Base-by-base conservation (phyloP, 2,329 filamentous ascomycete genomes). In the Fusarium sp. region DNA sequence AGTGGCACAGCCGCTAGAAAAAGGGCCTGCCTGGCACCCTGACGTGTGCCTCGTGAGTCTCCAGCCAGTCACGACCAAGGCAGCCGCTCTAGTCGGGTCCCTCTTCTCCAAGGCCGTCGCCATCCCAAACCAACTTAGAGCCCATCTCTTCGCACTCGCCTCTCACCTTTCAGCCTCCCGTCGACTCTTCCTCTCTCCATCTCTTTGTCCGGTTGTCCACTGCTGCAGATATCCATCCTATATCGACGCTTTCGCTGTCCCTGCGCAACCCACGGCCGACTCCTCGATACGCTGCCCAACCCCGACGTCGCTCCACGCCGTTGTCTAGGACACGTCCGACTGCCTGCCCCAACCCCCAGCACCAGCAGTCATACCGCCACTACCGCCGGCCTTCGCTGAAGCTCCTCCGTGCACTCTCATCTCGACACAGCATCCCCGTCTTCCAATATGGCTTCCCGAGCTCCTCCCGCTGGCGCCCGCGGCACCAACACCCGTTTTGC, bases 401-500 rank as follows among this genome's bases (percentile, higher is more conserved):
- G 30, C 68, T 69, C 66, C 50, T 65, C 52, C 27, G 40, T 63
- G 63, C 47, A 68, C 68, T 69, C 74, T 65, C 71, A 69, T 72
- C 74, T 77, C 71, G 69, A 78, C 76, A 66, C 47, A 54, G 72
- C 75, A 77, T 75, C 75, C 74, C 75, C 74, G 67, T 68, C 70
- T 56, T 58, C 76, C 82, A 88, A 80, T 83, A 98, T 98, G 96
- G 94, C 95, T 86, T 90, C 94, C 84, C 92, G 95, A 91, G 91
- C 91, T 86, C 92, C 85, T 79, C 86, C 88, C 77, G 86, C 88
- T 80, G 89, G 88, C 80, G 86, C 88, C 78, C 89, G 90, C 80
- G 89, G 88, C 82, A 85, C 88, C 89, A 90, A 92, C 91, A 90
- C 94, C 85, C 92, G 96, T 81, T 98, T 99, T 85, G 96, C 97